Base-by-base conservation (phyloP, 2,329 filamentous ascomycete species). In the Elsinoe australis region DNA sequence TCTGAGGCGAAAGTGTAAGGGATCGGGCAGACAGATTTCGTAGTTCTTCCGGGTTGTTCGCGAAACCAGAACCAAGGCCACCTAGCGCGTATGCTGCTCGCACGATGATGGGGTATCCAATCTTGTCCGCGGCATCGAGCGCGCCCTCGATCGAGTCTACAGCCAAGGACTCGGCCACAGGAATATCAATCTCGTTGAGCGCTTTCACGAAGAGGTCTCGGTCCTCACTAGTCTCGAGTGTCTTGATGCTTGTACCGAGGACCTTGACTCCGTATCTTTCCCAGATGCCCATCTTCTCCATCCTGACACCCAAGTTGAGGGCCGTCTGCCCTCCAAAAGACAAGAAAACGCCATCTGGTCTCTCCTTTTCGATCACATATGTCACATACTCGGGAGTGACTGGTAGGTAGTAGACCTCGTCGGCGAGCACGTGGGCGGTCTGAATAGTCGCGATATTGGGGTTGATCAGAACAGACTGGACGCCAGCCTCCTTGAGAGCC, bases 361-460 rank as follows among this genome's bases (percentile, higher is more conserved):
- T 80, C 71, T 96, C 92, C 62, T 85, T 83, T 74, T 96, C 88
- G 65, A 98, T 96, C 53, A 98, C 90, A 69, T 96, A 90, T 61
- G 85, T 85, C 64, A 95, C 89, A 71, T 96, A 98, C 76, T 96
- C 90, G 55, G 90, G 85, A 14, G 92, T 98, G 60, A 98, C 89
- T 49, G 92, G 92, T 29, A 96, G 83, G 70, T 95, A 96, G 76
- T 96, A 96, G 62, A 96, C 85, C 72, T 96, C 89, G 64, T 96
- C 90, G 62, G 88, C 88, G 64, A 96, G 84, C 61, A 84, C 83
- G 75, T 96, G 90, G 67, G 94, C 88, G 59, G 90, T 96, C 72
- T 96, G 90, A 63, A 96, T 96, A 51, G 92, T 96, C 52, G 90
- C 90, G 66, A 96, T 96, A 67, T 96, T 96, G 61, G 90, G 90